Base-by-base conservation (phyloP, 176 grass and related monocot species). In the Avena atlantica region DNA sequence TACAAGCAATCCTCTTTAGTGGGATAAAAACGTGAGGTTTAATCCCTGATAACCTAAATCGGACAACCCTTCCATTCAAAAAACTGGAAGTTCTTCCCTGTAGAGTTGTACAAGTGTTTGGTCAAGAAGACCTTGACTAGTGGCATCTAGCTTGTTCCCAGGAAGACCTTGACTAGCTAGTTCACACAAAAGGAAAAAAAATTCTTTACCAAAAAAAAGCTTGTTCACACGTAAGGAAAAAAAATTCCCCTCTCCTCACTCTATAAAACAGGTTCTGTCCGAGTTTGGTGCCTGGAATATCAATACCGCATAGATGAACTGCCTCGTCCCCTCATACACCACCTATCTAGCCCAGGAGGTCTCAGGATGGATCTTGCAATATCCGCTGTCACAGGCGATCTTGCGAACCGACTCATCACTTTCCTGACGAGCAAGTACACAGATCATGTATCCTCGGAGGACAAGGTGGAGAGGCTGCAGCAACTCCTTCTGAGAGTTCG, bases 401-500 rank as follows among this genome's bases (percentile, higher is more conserved):
- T 85, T 4, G 0, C 19, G 0, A 77, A 47, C 13, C 24, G 72
- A 25, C 63, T 53, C 25, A 23, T 77, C 72, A 77, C 83, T 2
- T 76, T 77, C 6, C 16, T 85, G 3, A 24, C 37, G 2, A 77
- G 17, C 59, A 85, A 76, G 72, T 67, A 42, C 2, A 24, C 12
- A 2, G 1, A 3, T 23, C 20, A 16, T 7, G 4, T 16, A 1
- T 24, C 0, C 49, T 56, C 59, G 0, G 58, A 77, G 7, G 83
- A 76, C 5, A 77, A 65, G 58, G 4, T 40, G 5, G 20, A 85
- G 5, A 85, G 72, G 45, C 19, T 77, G 0, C 59, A 66, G 5
- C 70, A 74, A 15, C 56, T 84, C 4, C 11, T 84, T 12, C 37
- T 15, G 5, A 74, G 82, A 63, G 70, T 75, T 34, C 37, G 20